Evolutionary conservation across 2,329 filamentous ascomycete species (phyloP), one percentile per base, ranked within the genome.

Genomic region (Rutstroemia sp.): DNA sequence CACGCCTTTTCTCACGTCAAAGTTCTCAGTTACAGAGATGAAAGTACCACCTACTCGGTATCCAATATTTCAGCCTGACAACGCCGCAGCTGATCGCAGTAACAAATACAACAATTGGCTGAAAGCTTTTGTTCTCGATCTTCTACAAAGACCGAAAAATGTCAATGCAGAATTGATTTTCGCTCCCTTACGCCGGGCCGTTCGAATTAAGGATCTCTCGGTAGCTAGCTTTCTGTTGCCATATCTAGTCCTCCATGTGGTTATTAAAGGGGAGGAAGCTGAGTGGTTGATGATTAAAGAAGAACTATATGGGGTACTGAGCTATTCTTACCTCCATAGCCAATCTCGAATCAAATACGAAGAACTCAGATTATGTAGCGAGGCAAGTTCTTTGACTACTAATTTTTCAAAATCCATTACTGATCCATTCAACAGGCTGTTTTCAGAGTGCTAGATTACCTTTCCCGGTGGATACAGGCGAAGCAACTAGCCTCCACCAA

Each of bases 201-300:
- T 97, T 58, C 84, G 86, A 57, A 87, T 89, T 34, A 90, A 94
- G 67, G 92, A 97, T 67, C 76, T 94, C 10, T 86, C 88, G 0
- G 92, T 96, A 34, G 83, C 92, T 0, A 88, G 88, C 45, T 97
- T 96, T 64, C 76, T 99, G 34, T 78, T 99, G 16, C 95, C 94
- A 0, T 97, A 94, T 68, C 79, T 92, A 16, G 85, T 89, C 3
- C 72, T 96, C 37, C 95, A 96, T 67, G 81, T 92, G 30, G 81
- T 96, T 19, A 77, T 95, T 10, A 88, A 87, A 23, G 83, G 89
- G 10, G 72, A 79, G 1, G 78, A 86, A 25, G 65, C 78, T 54
- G 82, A 92, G 61, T 81, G 82, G 49, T 70, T 79, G 21, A 78
- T 85, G 54, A 78, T 96, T 37, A 76, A 83, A n/a, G 72, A 75